phyloP scores from a whole-genome alignment of 352 stramenopile species.

The Phytopythium litorale region DNA sequence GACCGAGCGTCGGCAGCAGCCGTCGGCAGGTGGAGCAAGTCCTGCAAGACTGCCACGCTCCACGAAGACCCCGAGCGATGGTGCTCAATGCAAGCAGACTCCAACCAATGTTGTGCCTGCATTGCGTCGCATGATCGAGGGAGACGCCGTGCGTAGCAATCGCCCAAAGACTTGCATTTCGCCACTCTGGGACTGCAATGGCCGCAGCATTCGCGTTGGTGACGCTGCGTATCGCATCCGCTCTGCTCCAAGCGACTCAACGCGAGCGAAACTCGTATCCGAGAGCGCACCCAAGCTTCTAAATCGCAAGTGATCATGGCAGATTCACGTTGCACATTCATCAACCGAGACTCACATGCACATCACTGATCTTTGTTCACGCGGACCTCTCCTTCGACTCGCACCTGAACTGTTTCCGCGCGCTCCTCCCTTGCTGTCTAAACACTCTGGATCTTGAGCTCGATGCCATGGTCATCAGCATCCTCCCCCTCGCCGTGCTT shows the following conservation, averaged over 20 bases:
- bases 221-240: not conserved
- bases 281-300: not conserved
- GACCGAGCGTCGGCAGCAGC: slow-evolving; percentile 18
- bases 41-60: not conserved
- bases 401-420: not conserved
- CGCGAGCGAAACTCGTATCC: not conserved
- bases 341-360: not conserved
- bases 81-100: not conserved
- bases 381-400: not conserved
- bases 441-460: slow-evolving; percentile 30
- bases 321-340: not conserved
- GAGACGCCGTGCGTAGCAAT: slow-evolving; percentile 1
- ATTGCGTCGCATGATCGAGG: slow-evolving; percentile 5
- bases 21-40: not conserved
- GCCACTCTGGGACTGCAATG: slow-evolving; percentile 56
- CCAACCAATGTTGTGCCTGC: slow-evolving; percentile 5
- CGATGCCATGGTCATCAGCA: slow-evolving; percentile 19
- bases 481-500: slow-evolving; percentile 20
- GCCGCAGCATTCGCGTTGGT: slow-evolving; percentile 30
- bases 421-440: slow-evolving; percentile 9
- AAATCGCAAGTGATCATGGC: not conserved
- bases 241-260: not conserved
- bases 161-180: not conserved
- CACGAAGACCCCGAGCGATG: not conserved
- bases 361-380: not conserved